These are phyloP conservation scores for Lentinula raphanica DNA, from an alignment of 768 basidiomycete genomes.

Conservation along the genomic window DNA sequence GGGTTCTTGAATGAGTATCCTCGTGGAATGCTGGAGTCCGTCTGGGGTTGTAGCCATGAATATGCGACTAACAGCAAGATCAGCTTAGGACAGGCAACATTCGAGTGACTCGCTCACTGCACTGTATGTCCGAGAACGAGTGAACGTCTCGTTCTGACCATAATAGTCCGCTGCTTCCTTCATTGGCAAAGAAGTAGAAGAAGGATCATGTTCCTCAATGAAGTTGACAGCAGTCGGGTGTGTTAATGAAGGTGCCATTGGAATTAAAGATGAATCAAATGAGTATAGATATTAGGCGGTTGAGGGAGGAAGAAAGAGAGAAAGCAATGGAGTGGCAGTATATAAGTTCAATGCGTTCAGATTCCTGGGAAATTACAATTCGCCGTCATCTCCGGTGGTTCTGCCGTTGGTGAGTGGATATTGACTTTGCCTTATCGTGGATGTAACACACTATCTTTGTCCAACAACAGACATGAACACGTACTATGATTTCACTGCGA, in stretches of 20 bases:
- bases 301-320: too few species aligned
- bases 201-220: conserved; percentile 50
- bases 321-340: neutral
- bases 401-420: too few species aligned
- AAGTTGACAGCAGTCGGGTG: conserved; percentile 66
- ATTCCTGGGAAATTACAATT: neutral
- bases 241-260: conserved; percentile 60
- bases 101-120: conserved; percentile 46
- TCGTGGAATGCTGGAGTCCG: conserved; percentile 70
- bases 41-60: conserved; percentile 70
- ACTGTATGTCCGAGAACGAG: conserved; percentile 85
- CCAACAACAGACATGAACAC: neutral
- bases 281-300: neutral
- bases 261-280: conserved; percentile 6
- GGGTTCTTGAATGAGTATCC: conserved; percentile 64
- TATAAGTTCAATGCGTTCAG: too few species aligned
- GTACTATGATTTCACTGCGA: neutral
- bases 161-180: conserved; percentile 77
- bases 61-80: conserved; percentile 47
- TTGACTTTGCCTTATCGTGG: neutral
- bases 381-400: too few species aligned
- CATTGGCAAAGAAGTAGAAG: conserved; percentile 29
- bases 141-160: conserved; percentile 70
- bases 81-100: conserved; percentile 9
- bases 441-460: neutral